Evolutionary conservation across 176 grass and related monocot genomes (phyloP), one percentile per base, ranked within the genome.

Genomic region (Tillandsia leiboldiana): DNA sequence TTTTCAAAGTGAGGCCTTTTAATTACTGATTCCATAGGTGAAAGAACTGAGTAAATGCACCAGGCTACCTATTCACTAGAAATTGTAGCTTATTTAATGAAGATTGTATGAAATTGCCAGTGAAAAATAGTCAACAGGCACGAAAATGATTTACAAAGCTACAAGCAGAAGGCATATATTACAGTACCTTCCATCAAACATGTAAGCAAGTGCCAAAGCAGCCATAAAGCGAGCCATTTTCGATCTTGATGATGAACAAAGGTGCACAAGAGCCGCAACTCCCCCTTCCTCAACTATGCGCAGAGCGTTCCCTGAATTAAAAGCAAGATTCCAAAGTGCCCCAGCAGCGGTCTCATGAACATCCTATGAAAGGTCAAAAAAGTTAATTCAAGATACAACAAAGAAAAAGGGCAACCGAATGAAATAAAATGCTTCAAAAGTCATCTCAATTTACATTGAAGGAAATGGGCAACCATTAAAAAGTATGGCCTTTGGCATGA

Each of bases 211-310:
- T 48, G 90, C 95, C 80, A 99, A 63, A 47, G 95, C 95, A 72
- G 95, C 88, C 95, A 99, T 99, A 83, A 99, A 99, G 65, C 95
- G 90, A 33, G 95, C 95, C 95, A 99, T 99, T 77, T 94, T 99
- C 56, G 90, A 99, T 42, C 80, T 70, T 49, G 95, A 99, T 70
- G 90, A 88, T 57, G 87, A 88, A 69, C 95, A 99, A 70, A 99
- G 90, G 63, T 78, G 80, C 58, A 99, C 95, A 76, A 99, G 87
- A 61, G 87, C 73, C 65, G 95, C 90, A 64, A 99, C 95, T 29
- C 95, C 95, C 11, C 90, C 95, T 86, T 99, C 95, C 82, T 99
- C 90, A 53, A 99, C 85, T 78, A 99, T 93, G 49, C 84, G 82
- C 9, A 94, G 90, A 75, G 95, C 84, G 78, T 99, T 99, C 69